phyloP scores from a whole-genome alignment of 352 stramenopile species.

The Phytopythium kandeliae region DNA sequence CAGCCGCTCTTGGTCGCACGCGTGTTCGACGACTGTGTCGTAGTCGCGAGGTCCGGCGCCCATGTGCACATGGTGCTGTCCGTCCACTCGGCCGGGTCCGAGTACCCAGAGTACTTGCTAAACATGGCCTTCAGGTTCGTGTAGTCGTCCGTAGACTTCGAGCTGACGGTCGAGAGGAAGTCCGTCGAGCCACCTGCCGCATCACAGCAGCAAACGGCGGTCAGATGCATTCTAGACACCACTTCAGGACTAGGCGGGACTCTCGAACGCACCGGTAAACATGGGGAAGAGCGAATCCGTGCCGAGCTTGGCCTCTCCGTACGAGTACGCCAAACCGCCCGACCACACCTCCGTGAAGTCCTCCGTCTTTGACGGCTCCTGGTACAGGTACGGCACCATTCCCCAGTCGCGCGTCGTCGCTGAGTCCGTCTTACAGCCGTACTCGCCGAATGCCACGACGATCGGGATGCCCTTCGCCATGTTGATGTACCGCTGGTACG shows the following conservation, averaged over 20 bases:
- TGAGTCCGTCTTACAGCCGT: conserved; percentile 61
- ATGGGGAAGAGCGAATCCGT: conserved; percentile 71
- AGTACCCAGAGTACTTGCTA: conserved; percentile 49
- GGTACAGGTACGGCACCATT: conserved; percentile 81
- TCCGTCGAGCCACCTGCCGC: conserved; percentile 49
- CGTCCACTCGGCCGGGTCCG: conserved; percentile 53
- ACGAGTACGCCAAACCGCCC: conserved; percentile 79
- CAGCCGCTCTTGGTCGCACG: conserved; percentile 48
- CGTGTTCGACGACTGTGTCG: conserved; percentile 50
- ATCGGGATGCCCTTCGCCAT: conserved; percentile 77
- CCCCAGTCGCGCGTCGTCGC: conserved; percentile 47
- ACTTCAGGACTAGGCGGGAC: background rate
- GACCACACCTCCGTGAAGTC: conserved; percentile 78
- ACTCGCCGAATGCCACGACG: conserved; percentile 76
- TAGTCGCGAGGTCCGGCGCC: conserved; percentile 47
- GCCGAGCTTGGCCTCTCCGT: conserved; percentile 74
- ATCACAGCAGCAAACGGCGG: conserved; percentile 1
- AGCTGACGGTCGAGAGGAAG: conserved; percentile 52
- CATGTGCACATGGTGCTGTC: conserved; percentile 55
- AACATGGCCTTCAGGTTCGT: conserved; percentile 71
- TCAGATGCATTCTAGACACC: background rate
- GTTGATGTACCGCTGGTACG: conserved; percentile 67
- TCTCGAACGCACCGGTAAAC: conserved; percentile 50
- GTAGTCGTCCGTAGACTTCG: conserved; percentile 57
- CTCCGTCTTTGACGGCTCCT: conserved; percentile 54